phyloP scores from a whole-genome alignment of 139 green algal species.

The Edaphochlamys debaryana region DNA sequence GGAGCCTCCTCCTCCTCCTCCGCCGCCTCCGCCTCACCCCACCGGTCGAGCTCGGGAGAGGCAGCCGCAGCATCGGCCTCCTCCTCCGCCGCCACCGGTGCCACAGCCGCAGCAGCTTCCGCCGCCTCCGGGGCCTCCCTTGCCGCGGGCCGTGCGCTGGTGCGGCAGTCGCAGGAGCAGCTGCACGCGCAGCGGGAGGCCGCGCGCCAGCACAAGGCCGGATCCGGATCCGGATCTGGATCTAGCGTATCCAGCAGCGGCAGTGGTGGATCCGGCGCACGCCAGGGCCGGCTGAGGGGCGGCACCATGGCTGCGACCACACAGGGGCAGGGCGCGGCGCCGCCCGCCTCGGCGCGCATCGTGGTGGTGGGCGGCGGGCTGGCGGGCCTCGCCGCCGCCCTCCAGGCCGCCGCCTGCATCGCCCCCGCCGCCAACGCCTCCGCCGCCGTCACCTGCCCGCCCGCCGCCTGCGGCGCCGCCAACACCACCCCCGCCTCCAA shows the following conservation, averaged over 20 bases:
- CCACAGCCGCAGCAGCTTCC: background rate
- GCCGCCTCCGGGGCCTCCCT: background rate
- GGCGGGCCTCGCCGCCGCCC: conserved; percentile 29
- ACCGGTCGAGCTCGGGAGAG: no score
- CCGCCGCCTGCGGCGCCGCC: background rate
- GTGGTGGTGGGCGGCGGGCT: conserved; percentile 38
- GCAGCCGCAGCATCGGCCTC: no score
- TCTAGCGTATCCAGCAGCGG: no score
- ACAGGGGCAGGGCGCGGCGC: background rate
- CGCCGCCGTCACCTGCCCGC: background rate
- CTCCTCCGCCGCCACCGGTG: no score
- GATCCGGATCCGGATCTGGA: no score
- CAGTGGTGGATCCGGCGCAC: background rate
- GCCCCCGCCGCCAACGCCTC: no score
- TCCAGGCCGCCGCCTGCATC: conserved; percentile 22
- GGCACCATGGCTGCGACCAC: no score
- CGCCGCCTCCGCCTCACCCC: no score
- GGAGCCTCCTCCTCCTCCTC: background rate
- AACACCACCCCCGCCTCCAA: no score
- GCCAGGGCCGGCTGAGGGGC: no score
- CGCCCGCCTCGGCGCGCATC: conserved; percentile 7
- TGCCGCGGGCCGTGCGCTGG: background rate
- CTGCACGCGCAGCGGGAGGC: background rate
- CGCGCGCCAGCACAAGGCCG: background rate
- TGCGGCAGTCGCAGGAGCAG: conserved; percentile 4